A percentile compares a stretch with the other conserved stretches of the same genome.
phyloP scores from a whole-genome alignment of 2,329 filamentous ascomycete species.

The Penicillium aurantiogriseum region DNA sequence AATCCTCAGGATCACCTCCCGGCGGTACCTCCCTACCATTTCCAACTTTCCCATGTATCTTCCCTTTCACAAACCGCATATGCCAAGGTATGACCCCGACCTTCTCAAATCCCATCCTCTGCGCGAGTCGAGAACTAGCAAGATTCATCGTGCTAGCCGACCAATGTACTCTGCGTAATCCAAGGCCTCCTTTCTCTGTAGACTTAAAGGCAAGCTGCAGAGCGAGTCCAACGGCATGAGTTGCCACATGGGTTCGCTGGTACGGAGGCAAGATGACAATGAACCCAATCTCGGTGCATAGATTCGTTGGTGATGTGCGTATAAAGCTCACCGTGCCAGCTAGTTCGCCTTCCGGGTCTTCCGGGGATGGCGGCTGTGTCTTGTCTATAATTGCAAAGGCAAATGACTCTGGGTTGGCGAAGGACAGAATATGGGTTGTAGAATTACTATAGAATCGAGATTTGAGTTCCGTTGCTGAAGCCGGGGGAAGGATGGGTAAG shows the following conservation, averaged over 20 bases:
- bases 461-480: constrained; percentile 9
- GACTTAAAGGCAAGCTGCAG: constrained; percentile 11
- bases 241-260: constrained; percentile 19
- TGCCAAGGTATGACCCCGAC: constrained; percentile 17
- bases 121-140: constrained; percentile 17
- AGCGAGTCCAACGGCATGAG: constrained; percentile 14
- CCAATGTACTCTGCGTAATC: constrained; percentile 17
- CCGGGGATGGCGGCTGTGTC: constrained; percentile 11
- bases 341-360: constrained; percentile 19
- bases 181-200: constrained; percentile 9
- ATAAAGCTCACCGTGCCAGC: constrained; percentile 19
- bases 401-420: constrained; percentile 18
- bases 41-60: constrained; percentile 13
- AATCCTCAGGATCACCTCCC: constrained; percentile 14
- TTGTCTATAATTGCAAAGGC: constrained; percentile 22
- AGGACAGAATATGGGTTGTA: constrained; percentile 14
- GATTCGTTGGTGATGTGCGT: constrained; percentile 8
- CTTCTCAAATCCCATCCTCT: constrained; percentile 20
- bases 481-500: constrained; percentile 11
- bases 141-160: constrained; percentile 15
- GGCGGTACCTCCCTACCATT: constrained; percentile 15
- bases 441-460: constrained; percentile 6
- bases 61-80: constrained; percentile 19
- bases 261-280: constrained; percentile 20
- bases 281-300: constrained; percentile 20